Base-by-base conservation (phyloP, 2,329 filamentous ascomycete species). In the Aspergillus texensis region DNA sequence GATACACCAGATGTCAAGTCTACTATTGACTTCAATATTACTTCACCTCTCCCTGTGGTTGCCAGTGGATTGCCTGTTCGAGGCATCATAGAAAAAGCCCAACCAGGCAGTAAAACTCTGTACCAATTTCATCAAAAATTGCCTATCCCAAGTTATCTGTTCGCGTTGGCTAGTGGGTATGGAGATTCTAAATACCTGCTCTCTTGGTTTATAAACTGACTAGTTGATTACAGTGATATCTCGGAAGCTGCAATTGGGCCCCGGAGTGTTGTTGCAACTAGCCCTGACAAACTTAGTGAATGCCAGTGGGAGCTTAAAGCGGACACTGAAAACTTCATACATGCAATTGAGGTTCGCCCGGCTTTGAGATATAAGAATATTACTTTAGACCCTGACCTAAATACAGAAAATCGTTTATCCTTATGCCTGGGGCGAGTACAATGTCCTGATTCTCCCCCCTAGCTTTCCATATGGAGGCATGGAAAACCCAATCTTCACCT, bases 1-100 rank as follows among this genome's bases (percentile, higher is more conserved):
- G 95, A 99, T 75, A 98, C 95, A 0, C 95, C 95, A 3, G 94
- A 97, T 76, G 91, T 97, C 72, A 99, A 99, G 83, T 93, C 92
- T n/a, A 96, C 93, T 1, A 93, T 94, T 79, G 89, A 89, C 66
- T 97, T 97, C 82, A 91, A 90, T 73, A 90, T 99, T 74, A 89
- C 89, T 30, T 97, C 93, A 28, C 88, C 91, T 6, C 85, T 97
- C 16, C 93, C 93, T 0, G 94, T 97, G n/a, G 88, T 98, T 62
- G 94, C 94, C 36, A 96, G 93, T 73, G 95, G 95, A 61, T 85
- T 98, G 21, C 84, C 86, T 0, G 78, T 84, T 32, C 82, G 81
- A 28, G 72, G 81, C 52, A 78, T 83, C 2, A 81, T 82, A 28
- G 81, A 84, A 52, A 79, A 87, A 57, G 89, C 87, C 14, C 79